These are phyloP conservation scores for Tylopilus sp. DNA, from an alignment of 1,284 basidiomycete genomes.

Conservation along the genomic window DNA sequence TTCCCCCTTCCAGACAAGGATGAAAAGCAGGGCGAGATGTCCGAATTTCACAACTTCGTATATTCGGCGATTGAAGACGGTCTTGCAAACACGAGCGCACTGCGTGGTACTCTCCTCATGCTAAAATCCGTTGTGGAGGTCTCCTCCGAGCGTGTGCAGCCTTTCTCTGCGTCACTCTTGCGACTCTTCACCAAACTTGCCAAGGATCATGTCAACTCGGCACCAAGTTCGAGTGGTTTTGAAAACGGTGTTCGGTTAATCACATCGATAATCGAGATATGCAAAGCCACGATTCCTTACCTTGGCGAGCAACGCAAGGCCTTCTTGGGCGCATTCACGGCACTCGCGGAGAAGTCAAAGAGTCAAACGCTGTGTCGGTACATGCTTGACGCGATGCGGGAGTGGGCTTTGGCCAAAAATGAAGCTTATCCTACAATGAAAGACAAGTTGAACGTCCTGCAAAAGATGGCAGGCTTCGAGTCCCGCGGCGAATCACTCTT, in stretches of 20 bases:
- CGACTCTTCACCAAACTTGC: slow-evolving; percentile 83
- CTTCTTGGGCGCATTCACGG: slow-evolving; percentile 71
- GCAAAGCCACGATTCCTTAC: slow-evolving; percentile 57
- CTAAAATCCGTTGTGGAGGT: slow-evolving; percentile 85
- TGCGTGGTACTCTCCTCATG: slow-evolving; percentile 82
- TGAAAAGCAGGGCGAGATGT: slow-evolving; percentile 62
- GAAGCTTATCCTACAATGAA: slow-evolving; percentile 90
- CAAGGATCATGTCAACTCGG: slow-evolving; percentile 79
- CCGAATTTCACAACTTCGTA: slow-evolving; percentile 78
- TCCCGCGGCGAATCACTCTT: slow-evolving; percentile 71
- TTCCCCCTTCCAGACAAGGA: slow-evolving; percentile 81
- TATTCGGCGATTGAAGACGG: slow-evolving; percentile 78
- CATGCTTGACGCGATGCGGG: slow-evolving; percentile 81
- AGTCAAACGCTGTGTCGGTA: slow-evolving; percentile 78
- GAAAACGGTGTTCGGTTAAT: slow-evolving; percentile 62
- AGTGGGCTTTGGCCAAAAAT: slow-evolving; percentile 83
- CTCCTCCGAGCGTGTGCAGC: slow-evolving; percentile 81
- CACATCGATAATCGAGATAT: slow-evolving; percentile 67
- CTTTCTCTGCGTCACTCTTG: slow-evolving; percentile 72
- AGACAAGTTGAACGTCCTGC: slow-evolving; percentile 87
- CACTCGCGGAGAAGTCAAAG: slow-evolving; percentile 90
- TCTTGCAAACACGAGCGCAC: slow-evolving; percentile 64
- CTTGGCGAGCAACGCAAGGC: slow-evolving; percentile 69
- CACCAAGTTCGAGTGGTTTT: slow-evolving; percentile 43
- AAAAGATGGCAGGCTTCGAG: slow-evolving; percentile 91